Base-by-base conservation (phyloP, 306 rosid species). In the Vicia villosa region DNA sequence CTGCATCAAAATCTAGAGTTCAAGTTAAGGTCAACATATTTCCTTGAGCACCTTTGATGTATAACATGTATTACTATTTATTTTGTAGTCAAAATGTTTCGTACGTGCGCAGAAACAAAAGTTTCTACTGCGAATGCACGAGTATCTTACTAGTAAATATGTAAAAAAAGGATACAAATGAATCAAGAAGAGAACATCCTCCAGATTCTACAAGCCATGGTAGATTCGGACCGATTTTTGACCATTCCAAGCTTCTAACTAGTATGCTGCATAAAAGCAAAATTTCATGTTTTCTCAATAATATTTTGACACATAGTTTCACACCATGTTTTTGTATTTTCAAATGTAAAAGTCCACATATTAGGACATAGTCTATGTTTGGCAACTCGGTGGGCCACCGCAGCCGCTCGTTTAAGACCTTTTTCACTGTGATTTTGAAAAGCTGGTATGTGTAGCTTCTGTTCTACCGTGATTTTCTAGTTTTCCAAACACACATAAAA, bases 141-240 rank as follows among this genome's bases (percentile, higher is more conserved):
- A 42, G 8, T 42, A 4, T 42, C 7, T 13, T 42, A 42, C 7
- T 42, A 42, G 47, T 13, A 13, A 0, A 42, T 34, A 34, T 7
- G 2, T 21, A 52, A 52, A 28, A 52, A 52, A 52, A 52, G 59
- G 59, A 52, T 52, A 52, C 59, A 52, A 52, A 20, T 1, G n/a
- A 52, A 11, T 52, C 59, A 9, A 52, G 59, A 52, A 52, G 30
- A 34, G 59, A 52, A 50, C 97, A 91, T 79, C 91, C 92, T 74
- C 77, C 79, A 6, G 96, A 82, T 54, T 91, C 97, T 63, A 83
- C 95, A 16, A 91, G 83, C 97, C 97, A 91, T 0, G 96, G 89
- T 16, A 91, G 82, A 82, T 91, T 91, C n/a, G 97, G 91, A 68
- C 73, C 51, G 73, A 91, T 58, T 73, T 5, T 82, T 36, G 84